Base-by-base conservation (phyloP, 345 rosid genomes). In the Limnanthes douglasii region DNA sequence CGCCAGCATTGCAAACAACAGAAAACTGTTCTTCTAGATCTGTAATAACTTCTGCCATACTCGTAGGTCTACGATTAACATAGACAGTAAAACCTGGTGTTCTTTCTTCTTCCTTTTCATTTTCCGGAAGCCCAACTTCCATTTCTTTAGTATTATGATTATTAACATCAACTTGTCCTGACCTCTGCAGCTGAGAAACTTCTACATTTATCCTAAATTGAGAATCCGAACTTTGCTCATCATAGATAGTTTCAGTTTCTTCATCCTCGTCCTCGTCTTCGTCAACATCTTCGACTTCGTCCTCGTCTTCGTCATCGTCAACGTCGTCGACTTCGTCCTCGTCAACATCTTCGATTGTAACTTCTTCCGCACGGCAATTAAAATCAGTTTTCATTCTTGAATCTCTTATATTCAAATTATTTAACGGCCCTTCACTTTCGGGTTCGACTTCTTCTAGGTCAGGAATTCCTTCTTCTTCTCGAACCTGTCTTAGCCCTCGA, bases 381-480 rank as follows among this genome's bases (percentile, higher is more conserved):
- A 47, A 24, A 43, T 54, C 55, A 3, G 29, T 9, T 35, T 54
- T 60, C 27, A 57, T 46, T 42, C 51, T 64, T 18, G 45, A 72
- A 39, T 61, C 65, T 1, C 20, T 34, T 39, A 11, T 27, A 47
- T 54, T 57, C 5, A 9, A 58, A 24, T 30, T 60, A 37, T 26
- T 63, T 58, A 57, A 69, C 39, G 41, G 31, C 38, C 51, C 72
- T 37, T 70, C 86, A 1, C 69, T 65, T 46, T 70, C 69, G 56
- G 74, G 66, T 50, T 68, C 94, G 53, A 66, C 85, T 57, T 78
- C 92, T 60, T 80, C 96, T 45, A 77, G 46, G 40, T 80, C 96
- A 1, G 96, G 96, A 49, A 90, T 84, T 28, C 94, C 96, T 66
- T 90, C 96, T 67, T 80, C 98, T 45, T 90, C 96, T 39, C 94